Percentiles rank a stretch among this genome's conserved stretches.
phyloP scores from a whole-genome alignment of 768 basidiomycete genomes.

The Hysterangium stoloniferum region DNA sequence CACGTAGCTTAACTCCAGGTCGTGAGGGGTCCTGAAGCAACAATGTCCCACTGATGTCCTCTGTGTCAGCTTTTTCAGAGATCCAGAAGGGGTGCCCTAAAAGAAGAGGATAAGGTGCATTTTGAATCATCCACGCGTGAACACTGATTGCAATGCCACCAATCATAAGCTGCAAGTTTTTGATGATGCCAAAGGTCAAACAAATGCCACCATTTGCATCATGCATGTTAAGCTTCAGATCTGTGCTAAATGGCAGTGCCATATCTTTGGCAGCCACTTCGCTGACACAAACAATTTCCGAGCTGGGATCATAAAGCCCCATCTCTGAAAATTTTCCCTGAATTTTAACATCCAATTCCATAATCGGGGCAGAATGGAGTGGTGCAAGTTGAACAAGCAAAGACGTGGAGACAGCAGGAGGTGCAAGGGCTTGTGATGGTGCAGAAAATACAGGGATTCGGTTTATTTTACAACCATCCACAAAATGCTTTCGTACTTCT shows the following conservation, averaged over 20 bases:
- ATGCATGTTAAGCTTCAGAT: neutral
- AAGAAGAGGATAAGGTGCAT: constrained; percentile 6
- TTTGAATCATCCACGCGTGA: neutral
- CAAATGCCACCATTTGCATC: neutral
- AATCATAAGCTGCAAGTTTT: constrained; percentile 2
- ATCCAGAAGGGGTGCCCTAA: constrained; percentile 8
- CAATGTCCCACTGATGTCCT: neutral
- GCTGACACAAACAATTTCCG: too few species aligned
- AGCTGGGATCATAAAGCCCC: too few species aligned
- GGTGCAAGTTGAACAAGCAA: neutral
- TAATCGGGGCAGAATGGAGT: neutral
- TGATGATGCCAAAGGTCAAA: neutral
- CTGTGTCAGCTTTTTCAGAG: neutral
- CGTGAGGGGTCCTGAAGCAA: neutral
- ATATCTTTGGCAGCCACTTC: too few species aligned
- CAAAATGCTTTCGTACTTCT: neutral
- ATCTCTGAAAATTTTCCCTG: too few species aligned
- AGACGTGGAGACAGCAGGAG: neutral
- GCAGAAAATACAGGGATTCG: neutral
- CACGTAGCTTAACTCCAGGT: too few species aligned
- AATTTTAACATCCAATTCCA: too few species aligned
- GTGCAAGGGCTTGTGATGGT: too few species aligned
- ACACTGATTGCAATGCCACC: neutral
- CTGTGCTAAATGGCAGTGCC: neutral
- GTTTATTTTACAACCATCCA: neutral